Base-by-base conservation (phyloP, 371 early-diverging fungal species). In the Apophysomyces ossiformis region DNA sequence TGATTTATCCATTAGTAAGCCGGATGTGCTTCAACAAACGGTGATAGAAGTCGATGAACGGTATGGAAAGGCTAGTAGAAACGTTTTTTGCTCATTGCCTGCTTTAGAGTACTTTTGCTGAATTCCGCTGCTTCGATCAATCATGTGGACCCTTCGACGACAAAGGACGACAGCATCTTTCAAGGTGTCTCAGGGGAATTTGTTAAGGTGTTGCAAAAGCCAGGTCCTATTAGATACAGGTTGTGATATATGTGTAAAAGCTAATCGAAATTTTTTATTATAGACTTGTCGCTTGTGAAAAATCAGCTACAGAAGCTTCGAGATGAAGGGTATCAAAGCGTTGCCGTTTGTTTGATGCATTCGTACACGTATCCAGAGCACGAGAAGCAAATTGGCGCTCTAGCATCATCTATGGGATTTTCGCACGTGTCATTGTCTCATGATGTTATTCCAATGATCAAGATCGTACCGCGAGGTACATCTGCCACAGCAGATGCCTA, bases 401-500 rank as follows among this genome's bases (percentile, higher is more conserved):
- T 96, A 3, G 95, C 95, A 1, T 58, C 80, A 41, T 67, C 79
- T 8, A 79, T 96, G 43, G 97, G 97, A 1, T 97, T 97, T 69
- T 78, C 86, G 0, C 91, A 93, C 64, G 83, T 97, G 41, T 93
- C 96, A 0, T 75, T 93, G 2, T 95, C 96, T 0, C 89, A 92
- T n/a, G 76, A 82, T 37, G 87, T 93, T 21, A 93, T 93, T 85
- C 96, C 97, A 6, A 95, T 94, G 93, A 90, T 97, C 71, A 97
- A 97, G 76, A 88, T 93, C 46, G 96, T 98, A 5, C 94, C 97
- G 4, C 90, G 99, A 16, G 96, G 95, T 9, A 92, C 92, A 6
- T 95, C 96, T 7, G 89, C 97, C 0, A 90, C 91, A 4, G 94
- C 93, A 0, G 97, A 98, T 69, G 96, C 95, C 1, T 98, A 97